Percentiles rank a stretch among this genome's conserved stretches.
phyloP scores from a whole-genome alignment of 73 alveolate species.

The Paramecium primaurelia region DNA sequence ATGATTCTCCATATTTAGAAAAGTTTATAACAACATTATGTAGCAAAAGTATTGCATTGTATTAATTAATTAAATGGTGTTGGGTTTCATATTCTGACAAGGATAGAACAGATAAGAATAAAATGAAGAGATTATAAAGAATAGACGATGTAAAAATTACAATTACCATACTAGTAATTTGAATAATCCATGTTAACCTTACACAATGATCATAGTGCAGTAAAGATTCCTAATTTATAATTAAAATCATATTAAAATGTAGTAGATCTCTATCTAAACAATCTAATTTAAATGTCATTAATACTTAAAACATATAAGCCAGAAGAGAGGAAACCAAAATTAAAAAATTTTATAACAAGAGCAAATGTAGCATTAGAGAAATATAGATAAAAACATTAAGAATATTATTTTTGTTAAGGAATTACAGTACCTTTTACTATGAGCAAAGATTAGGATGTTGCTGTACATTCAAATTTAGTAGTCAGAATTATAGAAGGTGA shows the following conservation, averaged over 20 bases:
- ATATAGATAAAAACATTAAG: neutral
- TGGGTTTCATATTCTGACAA: neutral
- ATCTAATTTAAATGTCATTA: slow-evolving; percentile 33
- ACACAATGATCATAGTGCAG: neutral
- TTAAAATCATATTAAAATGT: neutral
- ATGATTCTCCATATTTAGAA: slow-evolving; percentile 7
- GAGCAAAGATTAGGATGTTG: neutral
- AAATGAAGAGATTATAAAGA: neutral
- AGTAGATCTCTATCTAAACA: slow-evolving; percentile 5
- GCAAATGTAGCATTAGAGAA: slow-evolving; percentile 29
- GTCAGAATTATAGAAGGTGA: slow-evolving; percentile 79
- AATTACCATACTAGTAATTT: neutral
- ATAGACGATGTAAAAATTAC: neutral
- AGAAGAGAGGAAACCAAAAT: slow-evolving; percentile 37
- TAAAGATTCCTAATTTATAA: neutral
- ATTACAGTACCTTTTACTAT: slow-evolving; percentile 25
- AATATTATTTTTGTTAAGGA: slow-evolving; percentile 1
- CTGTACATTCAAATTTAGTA: slow-evolving; percentile 35
- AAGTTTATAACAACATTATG: neutral
- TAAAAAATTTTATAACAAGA: slow-evolving; percentile 15
- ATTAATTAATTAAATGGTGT: slow-evolving; percentile 35
- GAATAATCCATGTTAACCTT: slow-evolving; percentile 2
- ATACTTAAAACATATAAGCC: slow-evolving; percentile 26
- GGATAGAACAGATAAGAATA: neutral
- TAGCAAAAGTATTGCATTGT: neutral